Conservation (phyloP, 495 filamentous ascomycete species). For the Penicillium soppii region DNA sequence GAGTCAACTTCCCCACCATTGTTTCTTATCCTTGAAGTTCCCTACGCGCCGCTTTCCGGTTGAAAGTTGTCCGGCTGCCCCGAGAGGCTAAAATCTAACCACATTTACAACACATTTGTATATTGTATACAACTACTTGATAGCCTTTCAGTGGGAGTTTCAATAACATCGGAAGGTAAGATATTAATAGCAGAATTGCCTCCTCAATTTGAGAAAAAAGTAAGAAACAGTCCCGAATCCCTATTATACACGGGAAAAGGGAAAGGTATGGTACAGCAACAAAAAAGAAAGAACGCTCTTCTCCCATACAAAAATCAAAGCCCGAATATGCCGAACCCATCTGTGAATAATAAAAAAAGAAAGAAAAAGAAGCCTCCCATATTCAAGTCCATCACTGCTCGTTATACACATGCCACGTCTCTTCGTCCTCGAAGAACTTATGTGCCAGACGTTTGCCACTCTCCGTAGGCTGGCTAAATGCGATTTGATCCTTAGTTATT, state of each 20-base stretch:
- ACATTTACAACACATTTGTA: too few relatives aligned
- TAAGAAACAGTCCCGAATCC: constrained; percentile 8
- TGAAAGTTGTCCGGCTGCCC: constrained; percentile 30
- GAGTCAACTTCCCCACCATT: constrained; percentile 22
- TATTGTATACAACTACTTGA: too few relatives aligned
- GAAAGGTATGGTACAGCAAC: constrained; percentile 2
- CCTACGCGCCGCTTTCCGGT: constrained; percentile 29
- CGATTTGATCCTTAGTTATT: constrained; percentile 60
- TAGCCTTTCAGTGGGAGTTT: too few relatives aligned
- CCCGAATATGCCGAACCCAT: background rate
- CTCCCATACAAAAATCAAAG: constrained; percentile 2
- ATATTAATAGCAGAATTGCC: background rate
- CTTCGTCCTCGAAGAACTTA: constrained; percentile 57
- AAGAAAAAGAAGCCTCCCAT: constrained; percentile 6
- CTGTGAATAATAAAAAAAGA: constrained; percentile 2
- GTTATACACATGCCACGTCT: constrained; percentile 54
- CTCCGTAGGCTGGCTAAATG: constrained; percentile 76
- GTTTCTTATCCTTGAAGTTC: constrained; percentile 28
- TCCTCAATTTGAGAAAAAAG: constrained; percentile 3
- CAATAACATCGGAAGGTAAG: background rate
- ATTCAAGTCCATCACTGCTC: constrained; percentile 33
- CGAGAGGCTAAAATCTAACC: constrained; percentile 27
- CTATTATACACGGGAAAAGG: constrained; percentile 2
- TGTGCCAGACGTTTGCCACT: constrained; percentile 62
- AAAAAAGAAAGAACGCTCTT: constrained; percentile 5